Evolutionary conservation across 2,329 filamentous ascomycete species (phyloP).

Genomic region (Onygenales sp.): DNA sequence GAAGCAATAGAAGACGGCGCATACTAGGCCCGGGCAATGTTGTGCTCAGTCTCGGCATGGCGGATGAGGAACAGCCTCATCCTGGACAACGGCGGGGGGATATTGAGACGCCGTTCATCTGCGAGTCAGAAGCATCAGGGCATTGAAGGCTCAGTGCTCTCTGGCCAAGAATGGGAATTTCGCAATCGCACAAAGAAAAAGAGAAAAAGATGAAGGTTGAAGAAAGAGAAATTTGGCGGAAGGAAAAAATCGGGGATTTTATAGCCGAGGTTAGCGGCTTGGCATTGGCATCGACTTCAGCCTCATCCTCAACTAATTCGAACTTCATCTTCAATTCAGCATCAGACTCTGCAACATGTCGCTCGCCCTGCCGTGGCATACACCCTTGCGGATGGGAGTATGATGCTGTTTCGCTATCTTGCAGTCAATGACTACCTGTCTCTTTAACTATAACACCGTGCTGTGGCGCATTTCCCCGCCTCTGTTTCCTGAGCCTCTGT

Average conservation of each 20-base stretch:
- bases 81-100: background rate
- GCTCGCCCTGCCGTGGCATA: too few species aligned
- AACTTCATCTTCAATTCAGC: background rate
- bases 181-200: background rate
- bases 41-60: constrained; percentile 85
- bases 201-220: background rate
- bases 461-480: too few species aligned
- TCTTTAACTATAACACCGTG: too few species aligned
- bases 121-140: background rate
- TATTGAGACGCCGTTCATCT: background rate
- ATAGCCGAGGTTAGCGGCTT: background rate
- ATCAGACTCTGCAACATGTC: too few species aligned
- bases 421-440: too few species aligned
- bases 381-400: too few species aligned
- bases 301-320: background rate
- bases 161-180: background rate
- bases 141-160: background rate
- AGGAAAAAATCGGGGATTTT: background rate
- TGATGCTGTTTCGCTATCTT: too few species aligned
- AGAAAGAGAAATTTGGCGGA: background rate
- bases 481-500: too few species aligned
- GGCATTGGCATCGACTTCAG: background rate
- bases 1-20: constrained; percentile 1
- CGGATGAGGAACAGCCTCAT: constrained; percentile 68
- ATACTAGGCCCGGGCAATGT: constrained; percentile 50